phyloP scores from a whole-genome alignment of 1,284 basidiomycete genomes.

The Peniophora sp. region DNA sequence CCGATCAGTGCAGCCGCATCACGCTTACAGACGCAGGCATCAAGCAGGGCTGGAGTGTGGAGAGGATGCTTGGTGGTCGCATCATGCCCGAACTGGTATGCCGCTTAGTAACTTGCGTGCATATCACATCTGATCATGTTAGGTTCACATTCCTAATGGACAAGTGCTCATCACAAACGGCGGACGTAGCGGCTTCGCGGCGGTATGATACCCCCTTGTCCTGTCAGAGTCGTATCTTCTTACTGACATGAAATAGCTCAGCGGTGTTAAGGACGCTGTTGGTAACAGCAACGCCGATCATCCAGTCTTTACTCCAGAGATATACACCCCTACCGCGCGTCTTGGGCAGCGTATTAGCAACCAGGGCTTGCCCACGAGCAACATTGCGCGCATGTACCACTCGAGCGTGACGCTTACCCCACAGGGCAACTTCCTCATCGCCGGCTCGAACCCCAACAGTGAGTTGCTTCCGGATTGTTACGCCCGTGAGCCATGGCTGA shows the following conservation, averaged over 20 bases:
- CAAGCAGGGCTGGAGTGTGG: constrained; percentile 15
- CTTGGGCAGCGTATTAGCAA: constrained; percentile 38
- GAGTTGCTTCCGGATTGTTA: too few relatives aligned
- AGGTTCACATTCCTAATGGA: constrained; percentile 38
- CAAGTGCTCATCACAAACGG: constrained; percentile 37
- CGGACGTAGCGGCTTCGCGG: constrained; percentile 32
- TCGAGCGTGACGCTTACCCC: constrained; percentile 32
- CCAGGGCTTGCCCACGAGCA: constrained; percentile 34
- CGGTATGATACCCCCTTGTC: constrained; percentile 20
- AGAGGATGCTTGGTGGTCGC: constrained; percentile 11
- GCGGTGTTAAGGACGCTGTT: constrained; percentile 10
- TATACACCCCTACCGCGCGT: constrained; percentile 43
- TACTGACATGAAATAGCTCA: constrained; percentile 18
- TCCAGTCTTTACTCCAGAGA: constrained; percentile 33
- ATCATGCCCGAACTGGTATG: constrained; percentile 31
- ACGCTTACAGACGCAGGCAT: constrained; percentile 29
- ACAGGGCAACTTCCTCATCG: constrained; percentile 37
- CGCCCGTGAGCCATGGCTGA: too few relatives aligned
- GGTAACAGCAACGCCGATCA: constrained; percentile 41
- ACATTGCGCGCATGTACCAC: constrained; percentile 38
- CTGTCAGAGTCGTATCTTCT: not conserved
- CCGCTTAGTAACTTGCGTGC: too few relatives aligned
- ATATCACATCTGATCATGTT: too few relatives aligned
- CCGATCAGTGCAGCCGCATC: constrained; percentile 32
- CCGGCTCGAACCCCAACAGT: constrained; percentile 42